Evolutionary conservation across 441 rosid species (phyloP).

Genomic region (Erodium texanum): DNA sequence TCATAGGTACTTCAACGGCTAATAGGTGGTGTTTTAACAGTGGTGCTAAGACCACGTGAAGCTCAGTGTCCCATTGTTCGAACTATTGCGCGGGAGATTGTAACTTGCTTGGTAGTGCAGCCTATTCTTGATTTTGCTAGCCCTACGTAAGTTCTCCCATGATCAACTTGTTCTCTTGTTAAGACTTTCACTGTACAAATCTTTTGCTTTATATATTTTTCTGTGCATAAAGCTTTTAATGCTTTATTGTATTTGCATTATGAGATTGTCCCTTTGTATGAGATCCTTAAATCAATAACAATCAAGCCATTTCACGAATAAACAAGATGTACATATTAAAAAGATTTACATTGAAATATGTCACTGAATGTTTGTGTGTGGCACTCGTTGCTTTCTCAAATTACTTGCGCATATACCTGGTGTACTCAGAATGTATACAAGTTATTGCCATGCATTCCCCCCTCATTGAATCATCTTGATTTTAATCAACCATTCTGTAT

Average conservation of each 20-base stretch:
- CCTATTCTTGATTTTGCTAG: slow-evolving; percentile 78
- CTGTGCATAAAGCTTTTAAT: neutral
- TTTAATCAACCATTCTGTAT: neutral
- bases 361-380: neutral
- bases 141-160: slow-evolving; percentile 58
- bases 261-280: neutral
- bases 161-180: slow-evolving; percentile 5
- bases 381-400: neutral
- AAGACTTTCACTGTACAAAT: neutral
- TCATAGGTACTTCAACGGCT: slow-evolving; percentile 74
- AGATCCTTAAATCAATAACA: neutral
- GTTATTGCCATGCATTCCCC: neutral
- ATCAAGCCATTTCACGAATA: neutral
- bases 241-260: neutral
- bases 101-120: slow-evolving; percentile 89
- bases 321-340: neutral
- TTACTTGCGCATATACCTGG: neutral
- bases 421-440: neutral
- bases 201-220: neutral
- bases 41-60: slow-evolving; percentile 79
- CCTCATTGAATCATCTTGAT: neutral
- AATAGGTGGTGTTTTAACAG: slow-evolving; percentile 72
- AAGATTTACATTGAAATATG: neutral
- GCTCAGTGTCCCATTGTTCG: slow-evolving; percentile 85
- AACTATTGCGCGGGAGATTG: slow-evolving; percentile 84